Evolutionary conservation across 2,329 filamentous ascomycete species (phyloP), one percentile per base, ranked within the genome.

Genomic region (Nigrograna mackinnonii): DNA sequence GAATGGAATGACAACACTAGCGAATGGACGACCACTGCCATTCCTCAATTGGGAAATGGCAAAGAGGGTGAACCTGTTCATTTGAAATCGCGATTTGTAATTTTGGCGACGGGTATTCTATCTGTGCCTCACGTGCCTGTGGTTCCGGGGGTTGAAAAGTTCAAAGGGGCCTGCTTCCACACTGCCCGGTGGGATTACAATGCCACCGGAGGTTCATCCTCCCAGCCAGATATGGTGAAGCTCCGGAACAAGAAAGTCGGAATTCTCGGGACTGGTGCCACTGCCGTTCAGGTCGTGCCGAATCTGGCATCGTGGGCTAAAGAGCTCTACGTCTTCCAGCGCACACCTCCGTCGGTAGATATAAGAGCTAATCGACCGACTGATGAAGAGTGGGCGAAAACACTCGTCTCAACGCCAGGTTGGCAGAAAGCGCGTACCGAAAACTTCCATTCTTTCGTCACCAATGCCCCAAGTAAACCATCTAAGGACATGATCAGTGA

Each of bases 251-350:
- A 73, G 43, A 54, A 49, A 13, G 67, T 75, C 3, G 72, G 55
- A 2, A 55, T 74, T 32, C 62, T 75, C 28, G 72, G 72, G 4
- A 75, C 69, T 0, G 72, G 71, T 9, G 66, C 71, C 11, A 69
- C 70, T 6, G 68, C 59, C 2, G 44, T 75, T 4, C 70, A 74
- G 48, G 53, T 52, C 1, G 54, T 74, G 3, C 71, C 71, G 6
- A 45, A 66, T 7, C 46, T 74, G 5, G 69, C 67, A 1, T 57
- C 57, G 32, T 70, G 52, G 46, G 52, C 57, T 1, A 61, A 64
- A 26, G 41, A 64, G 9, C 44, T 74, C 12, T 55, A 55, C 28
- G 65, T 74, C 1, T 69, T 74, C 45, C 72, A 75, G 46, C 66
- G 72, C 1, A 74, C 71, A 2, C 61, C 62, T 22, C 57, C 66